phyloP scores from a whole-genome alignment of 768 basidiomycete species.

The Pisolithus tinctorius region DNA sequence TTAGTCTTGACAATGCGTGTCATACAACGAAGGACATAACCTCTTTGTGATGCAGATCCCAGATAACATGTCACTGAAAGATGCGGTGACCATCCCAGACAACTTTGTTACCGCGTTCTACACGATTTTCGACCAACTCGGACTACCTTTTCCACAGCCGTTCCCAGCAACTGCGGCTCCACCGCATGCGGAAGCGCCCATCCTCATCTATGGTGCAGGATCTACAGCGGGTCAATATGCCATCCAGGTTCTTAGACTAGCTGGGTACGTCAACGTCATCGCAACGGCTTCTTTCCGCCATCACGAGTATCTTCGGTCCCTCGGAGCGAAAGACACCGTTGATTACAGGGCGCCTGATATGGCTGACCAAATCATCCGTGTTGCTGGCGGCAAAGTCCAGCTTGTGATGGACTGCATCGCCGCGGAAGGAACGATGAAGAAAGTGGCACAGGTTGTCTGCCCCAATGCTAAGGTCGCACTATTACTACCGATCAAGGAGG shows the following conservation, averaged over 20 bases:
- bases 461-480: conserved; percentile 35
- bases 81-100: conserved; percentile 35
- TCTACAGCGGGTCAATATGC: conserved; percentile 34
- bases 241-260: conserved; percentile 34
- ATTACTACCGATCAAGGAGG: conserved; percentile 42
- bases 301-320: conserved; percentile 31
- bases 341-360: conserved; percentile 36
- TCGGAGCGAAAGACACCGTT: conserved; percentile 36
- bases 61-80: conserved; percentile 30
- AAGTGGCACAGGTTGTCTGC: conserved; percentile 32
- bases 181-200: conserved; percentile 25
- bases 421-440: conserved; percentile 29
- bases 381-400: conserved; percentile 25
- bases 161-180: conserved; percentile 27
- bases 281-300: conserved; percentile 36
- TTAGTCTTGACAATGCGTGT: conserved; percentile 7
- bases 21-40: not conserved
- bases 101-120: conserved; percentile 37
- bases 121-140: conserved; percentile 33
- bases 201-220: conserved; percentile 42
- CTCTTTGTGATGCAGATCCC: conserved; percentile 30
- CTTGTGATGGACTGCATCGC: conserved; percentile 36
- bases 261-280: conserved; percentile 38
- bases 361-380: conserved; percentile 28
- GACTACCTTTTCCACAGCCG: conserved; percentile 27